Conservation (phyloP, 495 filamentous ascomycete species). For the Penicillium psychrofluorescens region DNA sequence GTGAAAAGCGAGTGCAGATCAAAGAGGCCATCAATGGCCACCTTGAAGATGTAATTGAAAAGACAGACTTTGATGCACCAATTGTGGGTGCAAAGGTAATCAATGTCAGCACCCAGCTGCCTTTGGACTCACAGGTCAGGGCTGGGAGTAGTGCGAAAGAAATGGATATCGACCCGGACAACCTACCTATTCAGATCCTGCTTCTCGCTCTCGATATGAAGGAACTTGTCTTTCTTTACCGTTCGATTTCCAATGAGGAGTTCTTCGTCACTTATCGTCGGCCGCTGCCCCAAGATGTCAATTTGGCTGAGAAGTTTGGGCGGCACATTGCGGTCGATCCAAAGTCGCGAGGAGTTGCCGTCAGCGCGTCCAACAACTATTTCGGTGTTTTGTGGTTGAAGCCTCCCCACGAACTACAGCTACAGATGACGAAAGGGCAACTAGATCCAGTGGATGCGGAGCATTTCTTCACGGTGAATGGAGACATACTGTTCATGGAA, state of each 20-base stretch:
- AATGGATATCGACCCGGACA: constrained; percentile 3
- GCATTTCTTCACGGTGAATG: constrained; percentile 53
- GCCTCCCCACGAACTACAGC: constrained; percentile 19
- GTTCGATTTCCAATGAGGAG: constrained; percentile 32
- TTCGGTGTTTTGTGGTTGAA: constrained; percentile 50
- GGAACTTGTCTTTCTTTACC: constrained; percentile 66
- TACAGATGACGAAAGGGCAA: constrained; percentile 23
- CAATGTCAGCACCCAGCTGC: constrained; percentile 23
- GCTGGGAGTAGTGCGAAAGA: constrained; percentile 5
- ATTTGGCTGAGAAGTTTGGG: constrained; percentile 54
- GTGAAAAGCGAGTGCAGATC: constrained; percentile 59
- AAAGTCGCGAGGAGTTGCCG: constrained; percentile 58
- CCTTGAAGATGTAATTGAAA: constrained; percentile 62
- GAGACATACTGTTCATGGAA: constrained; percentile 75
- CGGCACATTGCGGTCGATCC: constrained; percentile 81
- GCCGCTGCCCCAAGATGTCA: constrained; percentile 48
- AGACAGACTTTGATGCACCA: constrained; percentile 65
- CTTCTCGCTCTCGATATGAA: constrained; percentile 62
- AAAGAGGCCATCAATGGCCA: constrained; percentile 55
- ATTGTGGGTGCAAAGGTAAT: constrained; percentile 40
- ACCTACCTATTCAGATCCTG: constrained; percentile 68
- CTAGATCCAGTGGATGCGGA: constrained; percentile 37
- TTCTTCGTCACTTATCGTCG: constrained; percentile 54
- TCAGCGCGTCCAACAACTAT: constrained; percentile 50
- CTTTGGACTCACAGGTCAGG: constrained; percentile 26